Base-by-base conservation (phyloP, 176 grass and related monocot genomes). In the Bothriochloa decipiens region DNA sequence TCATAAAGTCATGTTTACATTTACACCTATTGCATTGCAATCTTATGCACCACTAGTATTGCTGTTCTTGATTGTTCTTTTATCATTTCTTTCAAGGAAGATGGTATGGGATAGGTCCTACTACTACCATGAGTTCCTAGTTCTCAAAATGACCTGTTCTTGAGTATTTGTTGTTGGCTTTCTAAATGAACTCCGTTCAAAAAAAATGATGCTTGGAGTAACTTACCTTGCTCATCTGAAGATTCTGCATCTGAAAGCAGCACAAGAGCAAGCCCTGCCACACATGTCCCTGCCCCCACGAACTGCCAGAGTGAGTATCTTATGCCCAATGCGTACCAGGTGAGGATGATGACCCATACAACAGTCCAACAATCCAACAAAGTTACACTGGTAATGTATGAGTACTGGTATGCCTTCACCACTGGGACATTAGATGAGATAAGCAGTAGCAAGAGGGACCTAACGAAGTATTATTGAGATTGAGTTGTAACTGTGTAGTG, bases 301-400 rank as follows among this genome's bases (percentile, higher is more conserved):
- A 96, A 87, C 40, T 96, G 91, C 70, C 88, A 91, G 33, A 88
- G 68, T 45, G 88, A 91, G 23, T 96, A 96, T 79, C 75, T 85
- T 80, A 91, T 96, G 62, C 91, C 91, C 15, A 96, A 28, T 10
- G 57, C 93, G 8, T 93, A 60, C 93, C 93, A 91, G 18, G 91
- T 96, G 35, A 96, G 84, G 42, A 96, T 43, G 66, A 93, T 87
- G 32, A 87, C 88, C 93, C 93, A 93, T 18, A 92, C 88, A 50
- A 96, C 89, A 45, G 91, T 96, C 91, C 91, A 96, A 47, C 93
- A 96, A 33, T 93, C 91, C 80, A 96, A 64, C 52, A 96, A 73
- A 9, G 93, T 87, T 61, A 96, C 88, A 16, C 93, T 96, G 66
- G 93, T 93, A 65, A 93, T 93, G 28, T 89, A 96, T 0, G 93